Conservation (phyloP, 495 filamentous ascomycete species). For the Penicillium steckii region DNA sequence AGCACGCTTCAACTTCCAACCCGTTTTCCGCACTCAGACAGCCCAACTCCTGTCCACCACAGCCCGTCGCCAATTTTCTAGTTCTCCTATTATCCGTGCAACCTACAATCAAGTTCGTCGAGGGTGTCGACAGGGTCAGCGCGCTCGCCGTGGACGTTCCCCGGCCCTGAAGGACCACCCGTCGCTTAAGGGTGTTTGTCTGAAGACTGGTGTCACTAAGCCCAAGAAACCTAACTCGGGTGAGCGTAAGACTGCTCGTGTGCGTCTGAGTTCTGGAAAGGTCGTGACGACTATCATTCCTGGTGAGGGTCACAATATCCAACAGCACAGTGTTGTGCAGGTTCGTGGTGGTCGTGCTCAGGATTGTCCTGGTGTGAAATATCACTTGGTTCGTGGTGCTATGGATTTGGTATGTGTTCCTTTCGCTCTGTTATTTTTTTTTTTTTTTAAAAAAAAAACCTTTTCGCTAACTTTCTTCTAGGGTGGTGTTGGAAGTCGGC, state of each 20-base stretch:
- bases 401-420: constrained; percentile 80
- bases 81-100: constrained; percentile 37
- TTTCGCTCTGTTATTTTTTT: background rate
- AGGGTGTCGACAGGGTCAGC: constrained; percentile 72
- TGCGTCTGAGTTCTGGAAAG: constrained; percentile 82
- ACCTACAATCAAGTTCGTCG: constrained; percentile 60
- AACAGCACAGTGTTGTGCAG: constrained; percentile 96
- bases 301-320: constrained; percentile 97
- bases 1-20: constrained; percentile 32
- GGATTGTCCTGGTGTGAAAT: constrained; percentile 98
- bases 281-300: constrained; percentile 90
- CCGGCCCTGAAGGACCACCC: constrained; percentile 78
- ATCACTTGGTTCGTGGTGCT: constrained; percentile 86
- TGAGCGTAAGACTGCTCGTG: constrained; percentile 86
- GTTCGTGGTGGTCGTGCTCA: constrained; percentile 87
- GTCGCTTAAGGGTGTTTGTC: constrained; percentile 89
- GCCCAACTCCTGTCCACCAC: constrained; percentile 16
- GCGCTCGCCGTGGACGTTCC: constrained; percentile 77
- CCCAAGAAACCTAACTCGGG: constrained; percentile 99
- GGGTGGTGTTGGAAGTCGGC: constrained; percentile 86
- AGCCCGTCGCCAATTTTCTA: constrained; percentile 41
- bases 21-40: constrained; percentile 34
- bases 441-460: too few relatives aligned
- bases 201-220: constrained; percentile 86
- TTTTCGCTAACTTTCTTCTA: constrained; percentile 38